phyloP scores from a whole-genome alignment of 2,329 filamentous ascomycete genomes.

The Beauveria medogensis region DNA sequence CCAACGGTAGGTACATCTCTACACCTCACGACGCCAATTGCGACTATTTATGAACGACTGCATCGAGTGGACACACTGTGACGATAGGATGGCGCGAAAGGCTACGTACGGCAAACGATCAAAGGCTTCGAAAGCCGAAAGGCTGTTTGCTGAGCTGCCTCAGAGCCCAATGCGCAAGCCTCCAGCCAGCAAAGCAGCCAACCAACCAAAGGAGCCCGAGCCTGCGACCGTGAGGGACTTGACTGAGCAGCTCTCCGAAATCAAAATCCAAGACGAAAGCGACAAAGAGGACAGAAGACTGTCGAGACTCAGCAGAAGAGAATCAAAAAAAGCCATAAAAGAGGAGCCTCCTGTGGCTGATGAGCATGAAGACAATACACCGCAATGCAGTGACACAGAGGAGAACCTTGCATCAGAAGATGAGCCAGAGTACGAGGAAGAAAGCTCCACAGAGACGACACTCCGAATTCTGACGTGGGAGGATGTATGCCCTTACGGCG shows the following conservation, averaged over 20 bases:
- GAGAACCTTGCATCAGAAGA: constrained; percentile 10
- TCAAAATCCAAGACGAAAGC: constrained; percentile 14
- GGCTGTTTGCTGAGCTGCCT: constrained; percentile 44
- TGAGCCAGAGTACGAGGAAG: neutral
- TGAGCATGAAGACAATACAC: neutral
- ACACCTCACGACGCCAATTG: neutral
- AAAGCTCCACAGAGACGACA: neutral
- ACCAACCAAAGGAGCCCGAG: neutral
- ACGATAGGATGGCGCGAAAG: constrained; percentile 36
- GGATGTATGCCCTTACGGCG: constrained; percentile 46
- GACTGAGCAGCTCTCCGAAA: constrained; percentile 25
- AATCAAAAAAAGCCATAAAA: too few species aligned
- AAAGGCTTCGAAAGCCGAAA: constrained; percentile 38
- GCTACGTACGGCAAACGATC: constrained; percentile 43
- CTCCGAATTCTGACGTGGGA: constrained; percentile 45
- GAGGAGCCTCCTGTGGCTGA: neutral
- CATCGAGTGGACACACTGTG: neutral
- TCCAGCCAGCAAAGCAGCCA: constrained; percentile 12
- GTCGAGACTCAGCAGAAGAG: neutral
- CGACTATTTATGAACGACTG: neutral
- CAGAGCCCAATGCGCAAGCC: constrained; percentile 37
- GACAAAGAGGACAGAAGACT: neutral
- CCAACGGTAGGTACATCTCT: constrained; percentile 14
- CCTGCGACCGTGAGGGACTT: constrained; percentile 24
- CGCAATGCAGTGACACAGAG: neutral